Conservation (phyloP, 257 asterid species). For the Paraleonurus japonicus region DNA sequence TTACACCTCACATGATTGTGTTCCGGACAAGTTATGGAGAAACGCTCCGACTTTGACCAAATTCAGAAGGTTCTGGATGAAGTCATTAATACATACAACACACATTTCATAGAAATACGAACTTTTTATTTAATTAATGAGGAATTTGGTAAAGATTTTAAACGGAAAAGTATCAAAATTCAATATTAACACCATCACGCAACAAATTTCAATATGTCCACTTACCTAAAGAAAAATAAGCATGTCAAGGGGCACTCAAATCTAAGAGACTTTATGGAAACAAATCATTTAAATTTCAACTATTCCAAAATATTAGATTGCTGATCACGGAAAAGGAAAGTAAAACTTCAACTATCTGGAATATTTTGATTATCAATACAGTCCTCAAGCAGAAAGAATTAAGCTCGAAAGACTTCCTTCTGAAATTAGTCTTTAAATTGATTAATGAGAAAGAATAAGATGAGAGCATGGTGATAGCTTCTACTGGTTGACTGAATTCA, state of each 20-base stretch:
- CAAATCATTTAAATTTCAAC: neutral
- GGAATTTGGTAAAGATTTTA: constrained; percentile 1
- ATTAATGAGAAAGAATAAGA: neutral
- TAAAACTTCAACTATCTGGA: neutral
- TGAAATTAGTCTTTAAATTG: neutral
- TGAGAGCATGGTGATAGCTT: neutral
- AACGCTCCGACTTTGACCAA: constrained; percentile 9
- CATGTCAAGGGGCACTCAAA: neutral
- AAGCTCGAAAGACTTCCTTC: neutral
- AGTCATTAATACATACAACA: neutral
- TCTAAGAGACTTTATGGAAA: neutral
- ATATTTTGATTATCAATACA: neutral
- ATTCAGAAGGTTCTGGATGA: neutral
- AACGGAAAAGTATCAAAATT: neutral
- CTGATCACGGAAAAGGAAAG: neutral
- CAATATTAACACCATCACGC: neutral
- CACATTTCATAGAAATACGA: neutral
- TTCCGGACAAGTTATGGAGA: neutral
- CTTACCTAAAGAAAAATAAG: neutral
- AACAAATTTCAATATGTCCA: neutral
- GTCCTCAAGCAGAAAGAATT: neutral
- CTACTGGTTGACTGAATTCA: neutral
- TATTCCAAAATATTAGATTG: neutral
- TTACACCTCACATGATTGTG: neutral
- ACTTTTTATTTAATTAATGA: neutral